Evolutionary conservation across 2,329 filamentous ascomycete species (phyloP).

Genomic region (Juglanconis oblonga): DNA sequence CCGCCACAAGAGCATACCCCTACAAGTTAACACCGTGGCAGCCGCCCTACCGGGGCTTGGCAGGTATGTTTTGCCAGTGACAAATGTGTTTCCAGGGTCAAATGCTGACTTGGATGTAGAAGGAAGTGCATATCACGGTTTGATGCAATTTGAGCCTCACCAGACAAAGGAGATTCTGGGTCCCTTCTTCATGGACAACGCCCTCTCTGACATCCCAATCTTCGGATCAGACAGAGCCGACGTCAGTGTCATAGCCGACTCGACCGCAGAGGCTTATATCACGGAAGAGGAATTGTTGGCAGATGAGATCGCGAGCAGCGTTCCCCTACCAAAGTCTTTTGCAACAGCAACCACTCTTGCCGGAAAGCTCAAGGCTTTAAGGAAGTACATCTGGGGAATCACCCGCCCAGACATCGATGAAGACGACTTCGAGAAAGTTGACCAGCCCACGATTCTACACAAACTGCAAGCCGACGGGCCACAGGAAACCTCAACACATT

Average conservation of each 20-base stretch:
- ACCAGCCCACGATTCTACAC: slow-evolving; percentile 24
- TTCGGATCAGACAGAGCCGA: slow-evolving; percentile 52
- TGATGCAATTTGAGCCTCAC: slow-evolving; percentile 57
- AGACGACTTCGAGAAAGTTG: slow-evolving; percentile 21
- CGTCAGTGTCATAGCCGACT: slow-evolving; percentile 39
- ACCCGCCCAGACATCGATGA: slow-evolving; percentile 12
- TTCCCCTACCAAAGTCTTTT: slow-evolving; percentile 40
- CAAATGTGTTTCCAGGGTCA: not conserved
- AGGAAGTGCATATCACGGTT: slow-evolving; percentile 47
- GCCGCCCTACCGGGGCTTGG: slow-evolving; percentile 54
- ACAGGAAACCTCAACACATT: slow-evolving; percentile 22
- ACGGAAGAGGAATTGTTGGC: slow-evolving; percentile 32
- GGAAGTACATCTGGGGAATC: slow-evolving; percentile 27
- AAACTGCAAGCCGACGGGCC: slow-evolving; percentile 1
- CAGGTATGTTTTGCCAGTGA: slow-evolving; percentile 37
- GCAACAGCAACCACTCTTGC: slow-evolving; percentile 40
- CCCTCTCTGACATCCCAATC: slow-evolving; percentile 51
- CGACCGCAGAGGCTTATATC: slow-evolving; percentile 35
- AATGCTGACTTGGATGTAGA: slow-evolving; percentile 37
- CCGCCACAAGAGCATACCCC: slow-evolving; percentile 54
- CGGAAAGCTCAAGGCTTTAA: slow-evolving; percentile 47
- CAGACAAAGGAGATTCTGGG: slow-evolving; percentile 53
- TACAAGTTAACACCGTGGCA: slow-evolving; percentile 62
- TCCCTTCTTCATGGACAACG: slow-evolving; percentile 51
- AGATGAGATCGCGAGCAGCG: slow-evolving; percentile 34